Evolutionary conservation across 2,329 filamentous ascomycete species (phyloP).

Genomic region (Ophiocordyceps camponoti-floridani): DNA sequence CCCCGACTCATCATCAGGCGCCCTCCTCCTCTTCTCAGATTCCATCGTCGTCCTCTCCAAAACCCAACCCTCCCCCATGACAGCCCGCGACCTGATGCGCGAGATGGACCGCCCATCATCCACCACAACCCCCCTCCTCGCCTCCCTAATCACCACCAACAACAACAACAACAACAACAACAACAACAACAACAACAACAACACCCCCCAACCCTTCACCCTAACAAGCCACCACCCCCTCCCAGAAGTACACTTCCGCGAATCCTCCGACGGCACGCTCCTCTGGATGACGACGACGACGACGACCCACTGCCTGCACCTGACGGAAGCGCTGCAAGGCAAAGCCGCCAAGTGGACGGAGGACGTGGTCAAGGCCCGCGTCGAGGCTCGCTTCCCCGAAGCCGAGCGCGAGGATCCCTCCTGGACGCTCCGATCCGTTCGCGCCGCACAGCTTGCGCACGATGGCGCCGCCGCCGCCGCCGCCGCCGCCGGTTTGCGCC

Average conservation of each 20-base stretch:
- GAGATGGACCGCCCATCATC: constrained; percentile 72
- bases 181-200: no score
- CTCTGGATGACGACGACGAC: constrained; percentile 50
- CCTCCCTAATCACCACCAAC: no score
- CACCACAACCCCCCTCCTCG: constrained; percentile 42
- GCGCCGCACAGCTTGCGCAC: no score
- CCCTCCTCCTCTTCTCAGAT: constrained; percentile 75
- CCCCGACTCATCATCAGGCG: constrained; percentile 38
- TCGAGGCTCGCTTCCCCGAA: constrained; percentile 74
- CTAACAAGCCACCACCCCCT: constrained; percentile 60
- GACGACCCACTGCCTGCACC: constrained; percentile 49
- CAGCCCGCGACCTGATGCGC: constrained; percentile 60
- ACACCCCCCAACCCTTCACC: constrained; percentile 47
- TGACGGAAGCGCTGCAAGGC: constrained; percentile 61
- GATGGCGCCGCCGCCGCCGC: no score
- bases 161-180: no score
- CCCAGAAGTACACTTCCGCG: constrained; percentile 53
- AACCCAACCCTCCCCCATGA: constrained; percentile 36
- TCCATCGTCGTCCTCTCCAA: constrained; percentile 64
- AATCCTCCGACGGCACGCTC: constrained; percentile 44
- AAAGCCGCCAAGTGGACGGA: constrained; percentile 63
- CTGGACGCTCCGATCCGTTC: constrained; percentile 63
- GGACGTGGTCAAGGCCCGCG: constrained; percentile 69
- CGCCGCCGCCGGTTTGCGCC: no score
- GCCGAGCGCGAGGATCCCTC: constrained; percentile 61